phyloP scores from a whole-genome alignment of 768 basidiomycete species.

The Lentinus brumalis region DNA sequence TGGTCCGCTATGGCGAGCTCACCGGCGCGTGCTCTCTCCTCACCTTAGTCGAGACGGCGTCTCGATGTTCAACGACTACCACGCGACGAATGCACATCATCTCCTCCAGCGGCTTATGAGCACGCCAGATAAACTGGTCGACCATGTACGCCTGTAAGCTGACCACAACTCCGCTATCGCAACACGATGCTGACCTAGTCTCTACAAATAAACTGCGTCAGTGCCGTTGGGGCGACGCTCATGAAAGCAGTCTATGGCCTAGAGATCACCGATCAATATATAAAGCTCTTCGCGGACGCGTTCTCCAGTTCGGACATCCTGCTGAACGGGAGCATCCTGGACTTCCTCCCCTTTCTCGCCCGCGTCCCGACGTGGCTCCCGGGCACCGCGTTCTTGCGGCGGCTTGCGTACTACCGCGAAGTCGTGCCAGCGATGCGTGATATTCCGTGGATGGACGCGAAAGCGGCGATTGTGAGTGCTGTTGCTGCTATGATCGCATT shows the following conservation, averaged over 20 bases:
- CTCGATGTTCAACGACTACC: background rate
- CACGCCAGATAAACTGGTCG: background rate
- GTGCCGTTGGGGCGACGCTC: background rate
- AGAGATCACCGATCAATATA: background rate
- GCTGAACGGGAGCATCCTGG: constrained; percentile 27
- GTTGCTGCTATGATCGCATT: no score
- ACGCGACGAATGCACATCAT: background rate
- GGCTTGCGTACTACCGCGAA: constrained; percentile 57
- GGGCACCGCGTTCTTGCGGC: constrained; percentile 60
- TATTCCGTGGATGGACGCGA: constrained; percentile 56
- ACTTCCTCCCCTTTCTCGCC: constrained; percentile 38
- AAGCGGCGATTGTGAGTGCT: constrained; percentile 44
- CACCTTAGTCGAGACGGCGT: constrained; percentile 1
- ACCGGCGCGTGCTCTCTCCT: constrained; percentile 3
- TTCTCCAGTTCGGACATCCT: background rate
- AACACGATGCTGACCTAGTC: no score
- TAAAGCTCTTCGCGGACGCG: constrained; percentile 11
- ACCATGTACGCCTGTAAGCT: constrained; percentile 5
- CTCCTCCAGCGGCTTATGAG: background rate
- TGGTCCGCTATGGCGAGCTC: constrained; percentile 1
- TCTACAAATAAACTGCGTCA: background rate
- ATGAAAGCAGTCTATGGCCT: background rate
- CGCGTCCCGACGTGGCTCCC: constrained; percentile 66
- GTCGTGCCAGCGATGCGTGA: constrained; percentile 64
- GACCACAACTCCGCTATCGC: no score